Evolutionary conservation across 192 early-diverging fungal genomes (phyloP).

Genomic region (Rhizophagus prolifer): DNA sequence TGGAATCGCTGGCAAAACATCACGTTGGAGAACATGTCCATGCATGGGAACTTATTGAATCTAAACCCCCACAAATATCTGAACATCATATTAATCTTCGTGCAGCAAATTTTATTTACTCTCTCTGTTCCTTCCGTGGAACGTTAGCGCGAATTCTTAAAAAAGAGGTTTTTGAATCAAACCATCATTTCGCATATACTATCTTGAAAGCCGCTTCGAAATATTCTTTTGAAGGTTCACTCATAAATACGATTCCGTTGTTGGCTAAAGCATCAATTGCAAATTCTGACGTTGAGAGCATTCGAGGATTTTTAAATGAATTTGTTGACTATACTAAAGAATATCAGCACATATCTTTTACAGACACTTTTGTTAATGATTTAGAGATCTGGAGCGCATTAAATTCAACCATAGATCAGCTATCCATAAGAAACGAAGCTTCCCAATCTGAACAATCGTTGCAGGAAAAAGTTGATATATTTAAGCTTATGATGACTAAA

Average conservation of each 20-base stretch:
- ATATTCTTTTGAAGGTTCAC: not conserved
- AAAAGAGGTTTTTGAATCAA: not conserved
- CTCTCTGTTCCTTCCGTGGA: not conserved
- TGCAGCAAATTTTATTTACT: slow-evolving; percentile 4
- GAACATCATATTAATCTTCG: not conserved
- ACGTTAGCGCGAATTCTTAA: not conserved
- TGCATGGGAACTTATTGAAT: slow-evolving; percentile 15
- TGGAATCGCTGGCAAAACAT: not conserved
- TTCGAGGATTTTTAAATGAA: not conserved
- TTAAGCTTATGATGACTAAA: slow-evolving; percentile 14
- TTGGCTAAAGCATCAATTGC: not conserved
- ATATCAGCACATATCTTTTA: slow-evolving; percentile 7
- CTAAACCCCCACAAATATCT: not conserved
- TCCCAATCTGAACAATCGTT: not conserved
- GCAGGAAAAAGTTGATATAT: not conserved
- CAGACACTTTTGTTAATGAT: not conserved
- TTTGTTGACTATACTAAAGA: not conserved
- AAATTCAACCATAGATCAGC: slow-evolving; percentile 12
- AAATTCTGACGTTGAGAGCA: not conserved
- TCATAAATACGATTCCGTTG: not conserved
- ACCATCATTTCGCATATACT: not conserved
- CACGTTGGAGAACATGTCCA: not conserved
- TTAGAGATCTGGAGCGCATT: slow-evolving; percentile 11
- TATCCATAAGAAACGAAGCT: not conserved
- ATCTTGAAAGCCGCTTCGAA: not conserved